Conservation (phyloP, 768 basidiomycete species). For the Russula olivacea region DNA sequence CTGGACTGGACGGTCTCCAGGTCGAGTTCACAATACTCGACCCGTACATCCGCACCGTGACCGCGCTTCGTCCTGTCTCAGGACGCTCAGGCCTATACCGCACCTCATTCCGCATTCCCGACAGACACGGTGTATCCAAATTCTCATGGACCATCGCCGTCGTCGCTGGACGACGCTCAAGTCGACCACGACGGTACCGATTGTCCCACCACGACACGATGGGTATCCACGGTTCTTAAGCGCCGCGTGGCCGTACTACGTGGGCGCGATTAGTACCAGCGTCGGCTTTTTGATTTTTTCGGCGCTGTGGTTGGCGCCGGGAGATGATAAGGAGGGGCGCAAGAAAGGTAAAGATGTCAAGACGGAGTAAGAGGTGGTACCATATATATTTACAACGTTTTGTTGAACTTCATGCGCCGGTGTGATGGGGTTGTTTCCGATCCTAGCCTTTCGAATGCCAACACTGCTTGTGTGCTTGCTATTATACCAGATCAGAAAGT, state of each 20-base stretch:
- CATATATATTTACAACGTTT: not conserved
- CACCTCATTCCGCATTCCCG: slow-evolving; percentile 84
- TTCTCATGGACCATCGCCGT: slow-evolving; percentile 88
- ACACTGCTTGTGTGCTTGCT: not conserved
- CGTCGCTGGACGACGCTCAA: slow-evolving; percentile 68
- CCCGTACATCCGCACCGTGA: slow-evolving; percentile 91
- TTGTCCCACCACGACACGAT: slow-evolving; percentile 92
- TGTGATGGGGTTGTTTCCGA: not conserved
- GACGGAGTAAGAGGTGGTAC: slow-evolving; percentile 27
- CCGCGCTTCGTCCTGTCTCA: slow-evolving; percentile 52
- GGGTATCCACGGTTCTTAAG: slow-evolving; percentile 92
- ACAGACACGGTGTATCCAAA: slow-evolving; percentile 97
- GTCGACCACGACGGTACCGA: slow-evolving; percentile 68
- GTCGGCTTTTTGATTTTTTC: slow-evolving; percentile 82
- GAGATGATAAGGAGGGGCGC: slow-evolving; percentile 66
- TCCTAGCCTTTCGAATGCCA: not conserved
- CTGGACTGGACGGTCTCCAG: slow-evolving; percentile 72
- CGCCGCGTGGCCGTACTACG: slow-evolving; percentile 95
- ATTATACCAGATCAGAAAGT: not conserved
- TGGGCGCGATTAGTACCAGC: slow-evolving; percentile 84
- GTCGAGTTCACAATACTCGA: slow-evolving; percentile 99
- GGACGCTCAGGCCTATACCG: slow-evolving; percentile 63
- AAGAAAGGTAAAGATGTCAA: slow-evolving; percentile 41
- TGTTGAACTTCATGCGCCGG: not conserved
- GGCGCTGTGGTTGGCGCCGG: slow-evolving; percentile 80